Base-by-base conservation (phyloP, 176 grass and related monocot genomes). In the Cenchrus fungigraminus region DNA sequence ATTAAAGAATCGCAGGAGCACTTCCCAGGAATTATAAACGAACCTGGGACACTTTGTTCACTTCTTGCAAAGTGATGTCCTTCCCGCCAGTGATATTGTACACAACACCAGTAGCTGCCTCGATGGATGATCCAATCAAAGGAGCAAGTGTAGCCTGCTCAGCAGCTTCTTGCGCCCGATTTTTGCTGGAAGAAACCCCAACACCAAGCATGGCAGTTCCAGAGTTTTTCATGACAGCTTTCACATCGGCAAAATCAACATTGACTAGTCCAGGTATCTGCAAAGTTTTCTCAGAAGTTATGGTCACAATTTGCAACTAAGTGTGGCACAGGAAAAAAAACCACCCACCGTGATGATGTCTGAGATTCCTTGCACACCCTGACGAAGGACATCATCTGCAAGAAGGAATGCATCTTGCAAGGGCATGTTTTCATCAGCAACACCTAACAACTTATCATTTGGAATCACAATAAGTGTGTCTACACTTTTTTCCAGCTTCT, bases 181-280 rank as follows among this genome's bases (percentile, higher is more conserved):
- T 99, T 82, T 96, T 99, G 86, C 97, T 94, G 16, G 93, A 96
- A 70, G 93, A 99, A 74, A 94, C 93, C 29, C 97, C 93, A 56
- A 94, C 88, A 1, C 97, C 93, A 1, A 99, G 93, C 93, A 99
- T 99, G 45, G 97, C 97, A 58, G 93, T 96, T 83, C 97, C 97
- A 31, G 97, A 96, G 71, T 91, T 92, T 83, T 94, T 95, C 91
- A 99, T 99, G 11, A 99, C 91, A 40, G 97, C 90, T 85, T 99
- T 96, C 43, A 96, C 97, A 89, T 99, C 97, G 5, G 97, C 97
- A 92, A 99, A 99, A 86, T 99, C 97, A 65, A 99, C 97, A 82
- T 99, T 99, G 11, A 96, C 97, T 10, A 99, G 92, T 50, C 93
- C 97, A 65, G 97, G 97, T 77, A 96, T 96, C 93, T 98, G 88